phyloP scores from a whole-genome alignment of 2,329 filamentous ascomycete species.

The Pyricularia pennisetigena region DNA sequence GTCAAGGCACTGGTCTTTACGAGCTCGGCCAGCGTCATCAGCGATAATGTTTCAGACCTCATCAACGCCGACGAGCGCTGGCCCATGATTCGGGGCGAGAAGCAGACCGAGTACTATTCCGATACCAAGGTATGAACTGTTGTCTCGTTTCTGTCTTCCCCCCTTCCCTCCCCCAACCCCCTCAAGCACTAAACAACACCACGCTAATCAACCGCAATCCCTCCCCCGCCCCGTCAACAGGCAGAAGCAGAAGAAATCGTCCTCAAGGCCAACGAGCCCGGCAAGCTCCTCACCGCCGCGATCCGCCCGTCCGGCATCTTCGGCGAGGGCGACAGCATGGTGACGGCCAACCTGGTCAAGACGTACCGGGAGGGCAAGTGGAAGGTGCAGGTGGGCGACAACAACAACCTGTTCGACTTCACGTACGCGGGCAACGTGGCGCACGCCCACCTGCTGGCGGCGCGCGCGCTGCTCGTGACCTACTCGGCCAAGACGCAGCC shows the following conservation, averaged over 20 bases:
- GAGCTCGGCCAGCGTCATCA: slow-evolving; percentile 77
- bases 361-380: slow-evolving; percentile 61
- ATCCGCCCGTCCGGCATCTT: slow-evolving; percentile 85
- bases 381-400: slow-evolving; percentile 68
- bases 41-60: slow-evolving; percentile 71
- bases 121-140: slow-evolving; percentile 62
- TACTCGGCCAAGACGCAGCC: slow-evolving; percentile 45
- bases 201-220: not conserved
- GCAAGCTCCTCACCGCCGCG: slow-evolving; percentile 62
- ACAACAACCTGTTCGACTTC: slow-evolving; percentile 54
- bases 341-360: slow-evolving; percentile 63
- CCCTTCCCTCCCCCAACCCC: not conserved
- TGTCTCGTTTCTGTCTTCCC: too few relatives aligned
- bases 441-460: slow-evolving; percentile 76
- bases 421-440: slow-evolving; percentile 55
- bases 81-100: slow-evolving; percentile 61
- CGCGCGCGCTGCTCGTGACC: slow-evolving; percentile 58
- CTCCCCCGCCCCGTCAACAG: slow-evolving; percentile 25
- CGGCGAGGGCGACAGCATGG: slow-evolving; percentile 76
- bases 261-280: slow-evolving; percentile 54
- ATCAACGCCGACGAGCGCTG: slow-evolving; percentile 78
- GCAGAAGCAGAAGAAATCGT: slow-evolving; percentile 75
- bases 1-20: slow-evolving; percentile 86
- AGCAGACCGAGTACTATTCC: slow-evolving; percentile 75
- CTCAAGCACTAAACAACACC: not conserved